Evolutionary conservation across 495 filamentous ascomycete species (phyloP).

Genomic region (Penicillium diatomitis): DNA sequence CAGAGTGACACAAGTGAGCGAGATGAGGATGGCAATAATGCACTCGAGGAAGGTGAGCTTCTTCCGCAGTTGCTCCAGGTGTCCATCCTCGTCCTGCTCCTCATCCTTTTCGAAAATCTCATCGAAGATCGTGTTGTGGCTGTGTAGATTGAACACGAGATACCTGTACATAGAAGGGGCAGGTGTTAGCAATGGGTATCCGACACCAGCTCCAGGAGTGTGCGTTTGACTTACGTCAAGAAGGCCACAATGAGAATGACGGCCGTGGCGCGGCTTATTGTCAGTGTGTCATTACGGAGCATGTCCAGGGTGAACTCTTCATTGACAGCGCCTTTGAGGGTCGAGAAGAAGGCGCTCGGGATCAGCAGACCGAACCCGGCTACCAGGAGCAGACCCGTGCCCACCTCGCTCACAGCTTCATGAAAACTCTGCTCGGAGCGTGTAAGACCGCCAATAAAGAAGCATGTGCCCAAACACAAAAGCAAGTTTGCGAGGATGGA

Average conservation of each 20-base stretch:
- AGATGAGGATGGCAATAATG: slow-evolving; percentile 53
- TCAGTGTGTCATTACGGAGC: slow-evolving; percentile 43
- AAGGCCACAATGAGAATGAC: slow-evolving; percentile 76
- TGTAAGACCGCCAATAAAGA: slow-evolving; percentile 64
- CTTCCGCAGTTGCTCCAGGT: slow-evolving; percentile 50
- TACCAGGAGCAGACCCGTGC: slow-evolving; percentile 69
- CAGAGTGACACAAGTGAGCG: slow-evolving; percentile 66
- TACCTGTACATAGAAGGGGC: slow-evolving; percentile 38
- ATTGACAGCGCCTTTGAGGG: slow-evolving; percentile 39
- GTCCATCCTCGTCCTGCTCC: slow-evolving; percentile 55
- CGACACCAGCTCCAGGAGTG: too few relatives aligned
- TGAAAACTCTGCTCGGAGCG: slow-evolving; percentile 60
- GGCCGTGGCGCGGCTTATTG: slow-evolving; percentile 66
- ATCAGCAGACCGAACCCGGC: slow-evolving; percentile 77
- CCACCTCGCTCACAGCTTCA: slow-evolving; percentile 70
- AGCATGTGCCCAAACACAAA: slow-evolving; percentile 67
- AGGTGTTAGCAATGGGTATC: slow-evolving; percentile 5
- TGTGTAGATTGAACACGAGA: slow-evolving; percentile 71
- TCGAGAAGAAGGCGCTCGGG: slow-evolving; percentile 66
- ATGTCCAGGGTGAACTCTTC: slow-evolving; percentile 20
- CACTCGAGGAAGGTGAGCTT: slow-evolving; percentile 79
- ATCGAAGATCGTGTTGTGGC: slow-evolving; percentile 74
- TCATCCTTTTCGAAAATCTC: slow-evolving; percentile 65
- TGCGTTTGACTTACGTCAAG: slow-evolving; percentile 31
- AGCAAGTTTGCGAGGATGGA: slow-evolving; percentile 72